Base-by-base conservation (phyloP, 805 yeast genomes). In the Barnettozyma salicaria region DNA sequence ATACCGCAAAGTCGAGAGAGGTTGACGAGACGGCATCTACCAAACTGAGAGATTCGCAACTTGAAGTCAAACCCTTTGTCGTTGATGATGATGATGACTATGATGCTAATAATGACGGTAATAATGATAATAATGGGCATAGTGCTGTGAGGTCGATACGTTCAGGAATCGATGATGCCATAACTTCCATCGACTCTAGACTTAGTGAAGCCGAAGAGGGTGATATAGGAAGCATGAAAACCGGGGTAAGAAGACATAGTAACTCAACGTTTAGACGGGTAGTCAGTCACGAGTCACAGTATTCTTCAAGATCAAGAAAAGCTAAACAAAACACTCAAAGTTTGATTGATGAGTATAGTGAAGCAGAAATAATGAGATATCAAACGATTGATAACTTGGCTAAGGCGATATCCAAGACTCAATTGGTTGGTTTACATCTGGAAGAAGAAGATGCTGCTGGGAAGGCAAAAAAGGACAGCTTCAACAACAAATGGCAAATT, bases 311-410 rank as follows among this genome's bases (percentile, higher is more conserved):
- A 24, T 42, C 50, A 6, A 37, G 32, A 17, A 33, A 39, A 26
- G 26, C 34, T 13, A 31, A 30, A 18, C 51, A 50, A 27, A 46
- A 43, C 27, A 42, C 45, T 13, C 43, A 49, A 26, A 17, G 41
- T 1, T 23, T 52, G 16, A 39, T 52, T 14, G 43, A 49, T 19
- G 55, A 52, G 26, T 52, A 52, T 34, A 43, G 50, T 32, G 56
- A 50, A 34, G 55, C 55, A 6, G 51, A 48, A 4, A 25, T 44
- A 4, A 24, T 52, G 17, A 34, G 34, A 11, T 30, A 34, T 12
- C 31, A 32, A 16, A 43, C 42, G 3, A 30, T 41, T 8, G 47
- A 47, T 7, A 28, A 27, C 9, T 20, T 52, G 12, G 49, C 50
- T 0, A 45, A 34, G 30, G 39, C 47, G 2, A 34, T 50, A 0